Evolutionary conservation across 225 moss, liverwort and hornwort species (phyloP), one percentile per base, ranked within the genome.

Genomic region (Bryoerythrophyllum caledonicum): DNA sequence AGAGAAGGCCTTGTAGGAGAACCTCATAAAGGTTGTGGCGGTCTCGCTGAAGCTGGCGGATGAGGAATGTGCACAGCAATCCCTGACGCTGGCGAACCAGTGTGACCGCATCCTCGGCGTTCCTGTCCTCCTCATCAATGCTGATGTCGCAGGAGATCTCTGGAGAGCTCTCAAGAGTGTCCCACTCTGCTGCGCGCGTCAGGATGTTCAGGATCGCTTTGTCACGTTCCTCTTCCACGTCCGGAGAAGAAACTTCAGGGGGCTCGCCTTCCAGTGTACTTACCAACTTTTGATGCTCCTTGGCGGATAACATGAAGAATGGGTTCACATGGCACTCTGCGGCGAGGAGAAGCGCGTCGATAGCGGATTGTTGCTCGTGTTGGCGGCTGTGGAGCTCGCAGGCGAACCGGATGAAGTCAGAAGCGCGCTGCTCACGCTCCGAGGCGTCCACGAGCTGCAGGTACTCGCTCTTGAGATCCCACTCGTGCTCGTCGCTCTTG

Each of bases 301-400:
- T 78, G 48, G 90, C 76, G 16, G 91, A 87, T 79, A 91, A 79
- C 96, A 96, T 93, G 65, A 96, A 96, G 66, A 96, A 91, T 8
- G 96, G 96, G 68, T 96, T 96, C 24, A 96, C 74, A 73, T 96
- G 96, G 76, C 96, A 96, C 67, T 96, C 96, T 46, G 93, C 96
- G 41, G 96, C 96, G 55, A 96, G 90, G 66, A 96, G 96, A 55
- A 96, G 89, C 64, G 93, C 93, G 84, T 93, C 96, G 13, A 91
- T 89, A 44, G 96, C 93, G 35, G 93, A 91, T 79, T 96, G 83
- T 66, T 90, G 96, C 63, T 80, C 82, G 69, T 89, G 86, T 73
- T 80, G 85, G 74, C 85, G 81, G 68, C 85, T 86, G 17, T 86
- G 86, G 41, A 96, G 85, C 82, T 96, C 96, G 16, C 84, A 77